Evolutionary conservation across 2,329 filamentous ascomycete genomes (phyloP), one percentile per base, ranked within the genome.

Genomic region (Colletotrichum caudatum): DNA sequence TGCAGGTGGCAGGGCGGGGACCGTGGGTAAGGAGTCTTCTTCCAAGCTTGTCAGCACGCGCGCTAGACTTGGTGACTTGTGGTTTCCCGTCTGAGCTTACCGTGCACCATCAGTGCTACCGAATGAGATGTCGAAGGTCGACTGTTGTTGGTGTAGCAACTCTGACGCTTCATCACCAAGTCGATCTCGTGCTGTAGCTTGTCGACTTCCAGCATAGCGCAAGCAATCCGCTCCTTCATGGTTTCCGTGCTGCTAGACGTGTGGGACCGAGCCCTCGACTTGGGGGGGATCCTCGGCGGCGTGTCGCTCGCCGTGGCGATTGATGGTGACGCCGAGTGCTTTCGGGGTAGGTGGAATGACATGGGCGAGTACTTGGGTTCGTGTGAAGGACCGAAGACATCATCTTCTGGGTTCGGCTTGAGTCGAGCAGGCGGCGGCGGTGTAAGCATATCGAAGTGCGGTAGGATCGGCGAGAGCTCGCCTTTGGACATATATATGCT

Each of bases 141-240:
- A 54, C 73, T 74, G 77, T 86, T 89, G 71, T 86, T 89, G 71
- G 77, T 81, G 73, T 89, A 90, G 44, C 90, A 79, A 78, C 87
- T 91, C 79, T 89, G 88, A 71, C 88, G 85, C 81, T 90, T 88
- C 33, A 90, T 85, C 29, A 88, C 82, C 62, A 87, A 84, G 64
- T 91, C 87, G 64, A 91, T 90, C 74, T 89, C 84, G 69, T 84
- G 85, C 78, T 91, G 84, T 54, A 90, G 78, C 67, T 81, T 82
- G 66, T 92, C 90, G 73, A 88, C 82, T 76, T 91, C 89, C 65
- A 88, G 80, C 81, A 90, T 85, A 60, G 87, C 88, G 71, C 81
- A 84, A 39, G 88, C 88, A 56, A 90, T 87, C 53, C 87, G 83
- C 74, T 88, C 85, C 61, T 87, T 86, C 65, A 90, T 86, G 18